phyloP scores from a whole-genome alignment of 768 basidiomycete species.

The Gloeopeniophorella convolvens region DNA sequence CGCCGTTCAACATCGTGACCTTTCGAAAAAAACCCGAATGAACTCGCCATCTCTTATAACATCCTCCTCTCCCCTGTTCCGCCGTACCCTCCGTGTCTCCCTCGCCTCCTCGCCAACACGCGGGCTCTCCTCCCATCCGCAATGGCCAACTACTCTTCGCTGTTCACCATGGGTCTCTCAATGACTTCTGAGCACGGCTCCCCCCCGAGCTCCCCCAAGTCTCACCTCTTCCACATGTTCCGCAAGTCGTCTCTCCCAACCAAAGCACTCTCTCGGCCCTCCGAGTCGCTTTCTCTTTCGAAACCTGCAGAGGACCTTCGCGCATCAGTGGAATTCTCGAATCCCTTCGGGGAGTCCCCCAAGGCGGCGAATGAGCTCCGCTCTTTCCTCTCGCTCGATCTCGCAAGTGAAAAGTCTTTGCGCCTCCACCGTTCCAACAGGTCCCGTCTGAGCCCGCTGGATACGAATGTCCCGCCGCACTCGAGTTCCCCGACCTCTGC shows the following conservation, averaged over 20 bases:
- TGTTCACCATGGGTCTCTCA: slow-evolving; percentile 20
- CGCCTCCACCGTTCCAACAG: slow-evolving; percentile 28
- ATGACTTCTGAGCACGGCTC: slow-evolving; percentile 15
- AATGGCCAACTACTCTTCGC: slow-evolving; percentile 19
- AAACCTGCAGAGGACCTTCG: neutral
- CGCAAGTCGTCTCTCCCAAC: slow-evolving; percentile 20
- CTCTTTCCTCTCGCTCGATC: slow-evolving; percentile 65
- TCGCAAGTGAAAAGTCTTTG: slow-evolving; percentile 46
- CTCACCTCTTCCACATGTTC: slow-evolving; percentile 11
- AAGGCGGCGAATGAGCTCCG: slow-evolving; percentile 25
- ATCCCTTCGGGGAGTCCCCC: slow-evolving; percentile 10
- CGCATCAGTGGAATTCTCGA: slow-evolving; percentile 10
- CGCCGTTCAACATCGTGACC: too few species aligned
- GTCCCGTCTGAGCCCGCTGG: slow-evolving; percentile 32
- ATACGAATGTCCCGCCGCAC: slow-evolving; percentile 20
- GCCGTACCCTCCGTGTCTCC: neutral
- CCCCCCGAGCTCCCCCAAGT: slow-evolving; percentile 8
- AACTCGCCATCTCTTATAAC: slow-evolving; percentile 1
- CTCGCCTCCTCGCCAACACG: too few species aligned
- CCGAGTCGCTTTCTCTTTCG: neutral
- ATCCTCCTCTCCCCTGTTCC: neutral
- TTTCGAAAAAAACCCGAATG: neutral
- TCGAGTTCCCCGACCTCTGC: slow-evolving; percentile 6
- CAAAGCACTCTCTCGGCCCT: neutral
- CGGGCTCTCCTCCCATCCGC: neutral